Conservation (phyloP, 169 alveolate genomes). For the Plasmodium knowlesi region DNA sequence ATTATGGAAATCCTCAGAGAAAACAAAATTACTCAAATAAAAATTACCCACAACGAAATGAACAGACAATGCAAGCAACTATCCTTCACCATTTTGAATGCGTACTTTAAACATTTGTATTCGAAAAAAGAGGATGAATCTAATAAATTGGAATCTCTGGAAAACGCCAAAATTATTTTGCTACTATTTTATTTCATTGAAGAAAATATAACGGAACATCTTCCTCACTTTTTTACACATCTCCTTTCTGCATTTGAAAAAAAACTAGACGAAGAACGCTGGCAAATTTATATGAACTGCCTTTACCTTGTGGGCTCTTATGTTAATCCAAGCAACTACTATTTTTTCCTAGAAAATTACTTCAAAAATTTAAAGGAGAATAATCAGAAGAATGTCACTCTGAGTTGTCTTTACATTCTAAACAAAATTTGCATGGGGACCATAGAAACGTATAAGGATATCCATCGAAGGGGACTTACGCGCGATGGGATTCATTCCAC, state of each 20-base stretch:
- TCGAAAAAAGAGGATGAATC: slow-evolving; percentile 6
- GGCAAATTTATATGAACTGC: slow-evolving; percentile 32
- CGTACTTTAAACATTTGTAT: slow-evolving; percentile 35
- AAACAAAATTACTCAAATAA: slow-evolving; percentile 23
- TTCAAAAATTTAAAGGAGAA: slow-evolving; percentile 14
- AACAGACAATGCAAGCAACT: slow-evolving; percentile 25
- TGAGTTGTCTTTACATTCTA: slow-evolving; percentile 25
- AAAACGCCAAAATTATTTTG: slow-evolving; percentile 35
- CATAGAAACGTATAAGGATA: slow-evolving; percentile 36
- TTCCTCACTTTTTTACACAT: slow-evolving; percentile 36
- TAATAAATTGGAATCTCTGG: slow-evolving; percentile 21
- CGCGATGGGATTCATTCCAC: slow-evolving; percentile 1
- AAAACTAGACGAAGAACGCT: slow-evolving; percentile 23
- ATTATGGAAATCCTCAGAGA: slow-evolving; percentile 28
- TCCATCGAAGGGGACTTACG: neutral
- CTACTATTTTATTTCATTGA: slow-evolving; percentile 53
- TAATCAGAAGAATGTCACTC: slow-evolving; percentile 8
- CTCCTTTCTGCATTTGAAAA: slow-evolving; percentile 28
- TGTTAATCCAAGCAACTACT: slow-evolving; percentile 48
- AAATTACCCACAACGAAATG: slow-evolving; percentile 38
- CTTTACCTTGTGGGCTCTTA: slow-evolving; percentile 54
- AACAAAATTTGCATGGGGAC: slow-evolving; percentile 12
- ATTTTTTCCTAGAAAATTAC: slow-evolving; percentile 49
- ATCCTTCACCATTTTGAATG: slow-evolving; percentile 39
- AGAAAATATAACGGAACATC: slow-evolving; percentile 66